Percentiles rank a stretch among this genome's conserved stretches.
Conservation (phyloP, 148 eudicot genomes). For the Persicaria maculosa region DNA sequence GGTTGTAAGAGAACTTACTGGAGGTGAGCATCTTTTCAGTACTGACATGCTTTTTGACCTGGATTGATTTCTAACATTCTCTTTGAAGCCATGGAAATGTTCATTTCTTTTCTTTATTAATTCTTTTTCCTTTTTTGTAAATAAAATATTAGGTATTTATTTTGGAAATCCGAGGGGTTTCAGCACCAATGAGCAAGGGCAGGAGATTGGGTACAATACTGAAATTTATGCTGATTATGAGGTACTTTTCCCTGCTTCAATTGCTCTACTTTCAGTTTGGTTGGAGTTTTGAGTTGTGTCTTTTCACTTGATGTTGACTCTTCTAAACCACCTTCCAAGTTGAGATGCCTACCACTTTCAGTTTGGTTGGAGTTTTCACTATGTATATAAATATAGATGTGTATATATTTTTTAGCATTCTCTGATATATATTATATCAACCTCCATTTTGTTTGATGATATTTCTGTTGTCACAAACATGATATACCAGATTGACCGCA, state of each 20-base stretch:
- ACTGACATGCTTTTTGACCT: not conserved
- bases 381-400: no score
- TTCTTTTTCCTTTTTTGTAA: slow-evolving; percentile 10
- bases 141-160: slow-evolving; percentile 56
- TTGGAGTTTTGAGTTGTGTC: not conserved
- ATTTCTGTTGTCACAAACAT: not conserved
- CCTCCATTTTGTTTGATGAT: not conserved
- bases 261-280: not conserved
- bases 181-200: slow-evolving; percentile 66
- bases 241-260: slow-evolving; percentile 32
- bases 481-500: slow-evolving; percentile 70
- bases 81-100: not conserved
- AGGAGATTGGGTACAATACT: slow-evolving; percentile 86
- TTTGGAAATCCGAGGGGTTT: slow-evolving; percentile 98
- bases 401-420: not conserved
- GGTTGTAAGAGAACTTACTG: slow-evolving; percentile 97
- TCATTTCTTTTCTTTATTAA: not conserved
- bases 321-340: not conserved
- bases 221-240: slow-evolving; percentile 79
- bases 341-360: no score
- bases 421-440: not conserved
- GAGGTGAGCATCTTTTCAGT: slow-evolving; percentile 41
- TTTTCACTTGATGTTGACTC: not conserved
- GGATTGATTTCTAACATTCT: not conserved
- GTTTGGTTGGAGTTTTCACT: no score